A percentile compares a stretch with the other conserved stretches of the same genome.
phyloP scores from a whole-genome alignment of 176 grass and related monocot species.

The Echinochloa phyllopogon region DNA sequence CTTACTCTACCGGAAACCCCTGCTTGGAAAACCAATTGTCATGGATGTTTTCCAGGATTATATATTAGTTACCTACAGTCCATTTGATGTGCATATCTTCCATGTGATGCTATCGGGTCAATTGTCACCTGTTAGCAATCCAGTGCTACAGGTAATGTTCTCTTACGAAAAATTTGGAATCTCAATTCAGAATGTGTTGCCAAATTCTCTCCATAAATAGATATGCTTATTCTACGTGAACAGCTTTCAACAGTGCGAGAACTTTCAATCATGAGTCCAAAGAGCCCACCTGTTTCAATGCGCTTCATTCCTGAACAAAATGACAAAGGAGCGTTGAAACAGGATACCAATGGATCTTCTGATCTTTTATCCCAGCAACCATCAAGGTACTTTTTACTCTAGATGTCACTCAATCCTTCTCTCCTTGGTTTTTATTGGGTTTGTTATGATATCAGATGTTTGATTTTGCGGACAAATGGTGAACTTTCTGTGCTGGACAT shows the following conservation, averaged over 20 bases:
- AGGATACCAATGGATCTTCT: conserved; percentile 49
- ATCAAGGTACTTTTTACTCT: conserved; percentile 68
- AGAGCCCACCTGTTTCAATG: conserved; percentile 91
- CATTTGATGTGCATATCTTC: conserved; percentile 99
- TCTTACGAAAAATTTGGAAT: conserved; percentile 19
- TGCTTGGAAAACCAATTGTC: conserved; percentile 91
- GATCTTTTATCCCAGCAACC: conserved; percentile 71
- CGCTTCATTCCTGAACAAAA: conserved; percentile 81
- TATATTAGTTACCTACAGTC: conserved; percentile 92
- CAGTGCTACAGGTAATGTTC: conserved; percentile 84
- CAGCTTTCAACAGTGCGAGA: conserved; percentile 96
- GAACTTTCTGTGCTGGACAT: conserved; percentile 95
- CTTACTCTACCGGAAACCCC: conserved; percentile 79
- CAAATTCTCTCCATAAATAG: conserved; percentile 11
- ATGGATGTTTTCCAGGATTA: conserved; percentile 97
- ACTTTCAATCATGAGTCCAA: conserved; percentile 98
- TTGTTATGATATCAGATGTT: conserved; percentile 73
- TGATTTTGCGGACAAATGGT: conserved; percentile 92
- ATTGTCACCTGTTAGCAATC: conserved; percentile 76
- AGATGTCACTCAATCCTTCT: conserved; percentile 33
- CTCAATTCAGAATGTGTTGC: conserved; percentile 21
- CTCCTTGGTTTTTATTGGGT: conserved; percentile 39
- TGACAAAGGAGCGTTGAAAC: conserved; percentile 54
- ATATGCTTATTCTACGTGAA: conserved; percentile 32
- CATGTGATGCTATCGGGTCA: conserved; percentile 89